Base-by-base conservation (phyloP, 1,284 basidiomycete genomes). In the Ganoderma multipileum region DNA sequence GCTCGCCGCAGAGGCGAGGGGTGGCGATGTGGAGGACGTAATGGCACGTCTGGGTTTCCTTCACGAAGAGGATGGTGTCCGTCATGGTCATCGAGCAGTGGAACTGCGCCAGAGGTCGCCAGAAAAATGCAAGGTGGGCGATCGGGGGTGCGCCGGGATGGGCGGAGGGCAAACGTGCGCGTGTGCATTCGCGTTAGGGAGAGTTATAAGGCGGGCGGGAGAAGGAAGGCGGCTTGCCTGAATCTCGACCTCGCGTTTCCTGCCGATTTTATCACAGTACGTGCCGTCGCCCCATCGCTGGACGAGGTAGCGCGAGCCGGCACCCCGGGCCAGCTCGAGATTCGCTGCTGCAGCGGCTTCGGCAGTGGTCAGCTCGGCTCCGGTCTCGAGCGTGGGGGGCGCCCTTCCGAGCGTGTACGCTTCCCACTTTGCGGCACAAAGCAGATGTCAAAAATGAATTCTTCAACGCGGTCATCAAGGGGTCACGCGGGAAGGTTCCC, bases 1-100 rank as follows among this genome's bases (percentile, higher is more conserved):
- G 95, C 76, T 97, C 91, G 66, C 90, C 89, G 77, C 96, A 98
- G 28, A 98, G 85, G 67, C 95, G 91, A 39, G 96, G 96, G 0
- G 95, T 97, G 79, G 97, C 93, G 68, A 98, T 91, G 73, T 97
- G 93, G 67, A 98, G 85, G 61, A 97, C 89, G 79, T 98, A 98
- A 74, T 93, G 91, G 81, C 96, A 95, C 38, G 91, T 96, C 77
- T 92, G 92, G 26, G 95, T 88, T 83, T 98, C 96, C 78, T 96
- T 95, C 75, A 98, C 91, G 77, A 96, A 92, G 64, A 95, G 88
- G 76, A 98, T 95, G 18, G 87, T 88, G 81, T 95, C 92, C 50
- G 92, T 89, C 81, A 92, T 93, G 65, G 92, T 93, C 92, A 95
- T 95, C 70, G 94, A 95, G 82, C 96, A 98, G 81, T 98, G 96